Percentiles rank a stretch among this genome's conserved stretches.
phyloP scores from a whole-genome alignment of 371 early-diverging fungal genomes.

The Saksenaea oblongispora region DNA sequence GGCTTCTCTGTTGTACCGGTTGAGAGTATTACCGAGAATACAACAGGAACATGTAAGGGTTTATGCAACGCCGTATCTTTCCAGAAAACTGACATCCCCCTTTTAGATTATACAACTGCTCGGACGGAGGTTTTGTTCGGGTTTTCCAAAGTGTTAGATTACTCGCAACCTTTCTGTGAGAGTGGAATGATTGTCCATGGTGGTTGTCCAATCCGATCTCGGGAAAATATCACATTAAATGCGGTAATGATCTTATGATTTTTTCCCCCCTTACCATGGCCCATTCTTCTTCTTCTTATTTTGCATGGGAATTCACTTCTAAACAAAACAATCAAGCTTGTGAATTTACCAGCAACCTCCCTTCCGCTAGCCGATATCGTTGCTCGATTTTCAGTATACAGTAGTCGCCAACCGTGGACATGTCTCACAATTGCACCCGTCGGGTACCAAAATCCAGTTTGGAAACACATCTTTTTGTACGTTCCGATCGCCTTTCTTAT shows the following conservation, averaged over 20 bases:
- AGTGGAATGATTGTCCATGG: neutral
- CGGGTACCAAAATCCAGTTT: constrained; percentile 47
- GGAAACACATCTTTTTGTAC: constrained; percentile 38
- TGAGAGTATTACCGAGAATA: neutral
- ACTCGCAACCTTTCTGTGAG: neutral
- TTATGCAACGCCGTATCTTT: no score
- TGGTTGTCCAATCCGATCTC: neutral
- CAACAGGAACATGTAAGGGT: neutral
- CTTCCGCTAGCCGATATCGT: constrained; percentile 78
- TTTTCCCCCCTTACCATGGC: neutral
- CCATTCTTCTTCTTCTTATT: neutral
- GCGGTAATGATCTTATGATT: neutral
- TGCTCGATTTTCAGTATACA: neutral
- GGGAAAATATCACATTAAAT: neutral
- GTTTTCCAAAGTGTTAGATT: neutral
- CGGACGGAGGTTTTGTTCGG: neutral
- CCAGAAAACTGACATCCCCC: no score
- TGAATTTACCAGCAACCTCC: constrained; percentile 61
- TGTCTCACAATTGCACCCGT: constrained; percentile 50
- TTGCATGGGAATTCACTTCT: neutral
- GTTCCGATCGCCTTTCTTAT: constrained; percentile 46
- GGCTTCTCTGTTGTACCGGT: neutral
- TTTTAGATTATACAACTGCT: neutral
- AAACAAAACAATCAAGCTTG: constrained; percentile 23
- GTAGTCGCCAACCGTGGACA: constrained; percentile 18